These are phyloP conservation scores for Helicocarpus griseus DNA, from an alignment of 2,329 filamentous ascomycete species.

Conservation along the genomic window DNA sequence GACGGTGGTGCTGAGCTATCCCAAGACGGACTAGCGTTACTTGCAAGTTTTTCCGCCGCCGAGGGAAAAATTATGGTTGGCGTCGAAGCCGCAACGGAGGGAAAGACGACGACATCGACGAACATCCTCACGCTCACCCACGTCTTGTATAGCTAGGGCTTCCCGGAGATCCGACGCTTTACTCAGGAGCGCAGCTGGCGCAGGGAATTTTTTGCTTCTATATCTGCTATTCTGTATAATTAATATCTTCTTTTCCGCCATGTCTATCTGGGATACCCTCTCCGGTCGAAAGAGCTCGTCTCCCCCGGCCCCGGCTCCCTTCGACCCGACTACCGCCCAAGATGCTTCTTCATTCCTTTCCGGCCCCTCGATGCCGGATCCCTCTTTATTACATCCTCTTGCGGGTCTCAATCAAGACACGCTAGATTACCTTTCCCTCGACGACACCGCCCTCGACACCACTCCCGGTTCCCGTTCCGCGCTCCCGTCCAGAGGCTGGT, in stretches of 20 bases:
- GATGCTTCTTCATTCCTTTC: slow-evolving; percentile 83
- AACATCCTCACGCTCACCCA: neutral
- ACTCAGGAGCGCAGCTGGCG: slow-evolving; percentile 4
- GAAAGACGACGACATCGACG: neutral
- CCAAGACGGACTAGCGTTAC: neutral
- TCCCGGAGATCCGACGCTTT: neutral
- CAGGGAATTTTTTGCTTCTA: slow-evolving; percentile 12
- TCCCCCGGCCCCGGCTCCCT: slow-evolving; percentile 47
- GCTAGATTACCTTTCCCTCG: slow-evolving; percentile 88
- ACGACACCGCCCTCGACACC: slow-evolving; percentile 81
- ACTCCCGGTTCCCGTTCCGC: slow-evolving; percentile 78
- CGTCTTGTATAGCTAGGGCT: neutral
- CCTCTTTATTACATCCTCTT: slow-evolving; percentile 80
- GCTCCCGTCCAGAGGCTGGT: slow-evolving; percentile 91
- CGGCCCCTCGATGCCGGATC: slow-evolving; percentile 68
- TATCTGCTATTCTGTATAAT: slow-evolving; percentile 19
- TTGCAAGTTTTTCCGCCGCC: neutral
- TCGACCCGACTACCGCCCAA: slow-evolving; percentile 63
- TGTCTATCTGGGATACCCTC: slow-evolving; percentile 53
- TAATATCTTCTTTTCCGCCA: slow-evolving; percentile 23
- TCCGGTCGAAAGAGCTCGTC: slow-evolving; percentile 49
- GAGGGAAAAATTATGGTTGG: slow-evolving; percentile 3
- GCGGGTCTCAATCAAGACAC: slow-evolving; percentile 87
- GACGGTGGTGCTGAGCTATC: neutral
- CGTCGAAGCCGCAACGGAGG: neutral